phyloP scores from a whole-genome alignment of 108 stramenopile species.

The Skeletonema tropicum region DNA sequence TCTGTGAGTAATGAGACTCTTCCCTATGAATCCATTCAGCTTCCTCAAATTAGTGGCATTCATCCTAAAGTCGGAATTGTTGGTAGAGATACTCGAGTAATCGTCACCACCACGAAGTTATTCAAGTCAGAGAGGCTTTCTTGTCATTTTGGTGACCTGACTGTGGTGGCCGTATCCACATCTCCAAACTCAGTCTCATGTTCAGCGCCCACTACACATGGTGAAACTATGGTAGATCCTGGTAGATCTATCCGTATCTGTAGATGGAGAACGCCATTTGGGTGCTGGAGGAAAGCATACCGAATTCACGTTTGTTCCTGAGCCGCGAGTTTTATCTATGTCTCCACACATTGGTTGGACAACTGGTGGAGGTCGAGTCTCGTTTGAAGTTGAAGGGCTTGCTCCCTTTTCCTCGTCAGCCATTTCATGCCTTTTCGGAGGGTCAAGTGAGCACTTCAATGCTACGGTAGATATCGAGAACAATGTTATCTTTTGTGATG shows the following conservation, averaged over 20 bases:
- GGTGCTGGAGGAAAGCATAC: slow-evolving; percentile 8
- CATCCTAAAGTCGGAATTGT: slow-evolving; percentile 25
- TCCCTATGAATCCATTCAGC: slow-evolving; percentile 26
- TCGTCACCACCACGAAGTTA: slow-evolving; percentile 30
- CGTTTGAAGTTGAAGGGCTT: slow-evolving; percentile 15
- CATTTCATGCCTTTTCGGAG: slow-evolving; percentile 31
- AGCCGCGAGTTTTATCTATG: slow-evolving; percentile 21
- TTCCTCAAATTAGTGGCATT: slow-evolving; percentile 31
- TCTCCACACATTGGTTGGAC: slow-evolving; percentile 40
- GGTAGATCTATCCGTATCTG: slow-evolving; percentile 33
- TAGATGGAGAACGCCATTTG: slow-evolving; percentile 33
- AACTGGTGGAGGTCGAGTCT: slow-evolving; percentile 17
- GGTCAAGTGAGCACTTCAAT: not conserved
- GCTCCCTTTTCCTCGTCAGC: slow-evolving; percentile 20
- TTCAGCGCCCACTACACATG: slow-evolving; percentile 7
- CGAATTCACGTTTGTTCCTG: slow-evolving; percentile 24
- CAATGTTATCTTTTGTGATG: slow-evolving; percentile 11
- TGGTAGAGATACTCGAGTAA: slow-evolving; percentile 19
- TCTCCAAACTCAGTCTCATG: slow-evolving; percentile 28
- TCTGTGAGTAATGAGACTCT: slow-evolving; percentile 24
- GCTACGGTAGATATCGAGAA: slow-evolving; percentile 5
- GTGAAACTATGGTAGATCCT: slow-evolving; percentile 6
- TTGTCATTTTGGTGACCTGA: slow-evolving; percentile 36
- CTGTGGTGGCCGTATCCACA: slow-evolving; percentile 17
- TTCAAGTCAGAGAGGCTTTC: slow-evolving; percentile 8